Evolutionary conservation across 2,329 filamentous ascomycete genomes (phyloP).

Genomic region (Fusarium sp.): DNA sequence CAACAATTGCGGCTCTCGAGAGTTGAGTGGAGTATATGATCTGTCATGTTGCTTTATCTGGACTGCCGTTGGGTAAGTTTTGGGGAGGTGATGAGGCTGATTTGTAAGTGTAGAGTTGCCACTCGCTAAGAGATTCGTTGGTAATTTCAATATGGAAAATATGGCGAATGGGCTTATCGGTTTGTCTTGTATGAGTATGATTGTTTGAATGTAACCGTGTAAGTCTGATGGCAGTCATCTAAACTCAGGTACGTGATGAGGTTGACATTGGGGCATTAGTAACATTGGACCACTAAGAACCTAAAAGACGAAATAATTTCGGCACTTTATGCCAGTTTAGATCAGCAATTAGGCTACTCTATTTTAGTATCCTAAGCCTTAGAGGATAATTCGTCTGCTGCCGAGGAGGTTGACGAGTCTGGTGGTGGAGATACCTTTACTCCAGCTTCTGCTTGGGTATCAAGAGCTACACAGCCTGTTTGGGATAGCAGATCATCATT

Average conservation of each 20-base stretch:
- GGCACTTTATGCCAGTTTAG: background rate
- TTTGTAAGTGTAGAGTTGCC: constrained; percentile 6
- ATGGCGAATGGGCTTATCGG: background rate
- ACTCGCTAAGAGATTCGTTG: constrained; percentile 6
- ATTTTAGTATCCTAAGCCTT: background rate
- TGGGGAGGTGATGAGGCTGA: constrained; percentile 14
- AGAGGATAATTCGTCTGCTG: background rate
- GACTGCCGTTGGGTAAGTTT: constrained; percentile 7
- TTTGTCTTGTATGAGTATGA: background rate
- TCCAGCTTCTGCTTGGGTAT: background rate
- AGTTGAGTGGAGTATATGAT: constrained; percentile 27
- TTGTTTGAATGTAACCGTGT: background rate
- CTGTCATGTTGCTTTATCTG: constrained; percentile 20
- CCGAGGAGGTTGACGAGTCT: background rate
- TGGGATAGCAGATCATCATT: background rate
- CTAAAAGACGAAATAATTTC: background rate
- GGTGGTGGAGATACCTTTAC: background rate
- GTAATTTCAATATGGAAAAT: background rate
- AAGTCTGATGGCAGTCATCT: background rate
- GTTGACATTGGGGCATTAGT: background rate
- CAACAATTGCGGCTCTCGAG: constrained; percentile 41
- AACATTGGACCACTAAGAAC: too few species aligned
- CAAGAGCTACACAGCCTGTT: background rate
- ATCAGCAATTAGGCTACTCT: background rate
- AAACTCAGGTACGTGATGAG: background rate